A percentile compares a stretch with the other conserved stretches of the same genome.
These are phyloP conservation scores for Saccharomyces kudriavzevii DNA, from an alignment of 805 yeast genomes.

Conservation along the genomic window DNA sequence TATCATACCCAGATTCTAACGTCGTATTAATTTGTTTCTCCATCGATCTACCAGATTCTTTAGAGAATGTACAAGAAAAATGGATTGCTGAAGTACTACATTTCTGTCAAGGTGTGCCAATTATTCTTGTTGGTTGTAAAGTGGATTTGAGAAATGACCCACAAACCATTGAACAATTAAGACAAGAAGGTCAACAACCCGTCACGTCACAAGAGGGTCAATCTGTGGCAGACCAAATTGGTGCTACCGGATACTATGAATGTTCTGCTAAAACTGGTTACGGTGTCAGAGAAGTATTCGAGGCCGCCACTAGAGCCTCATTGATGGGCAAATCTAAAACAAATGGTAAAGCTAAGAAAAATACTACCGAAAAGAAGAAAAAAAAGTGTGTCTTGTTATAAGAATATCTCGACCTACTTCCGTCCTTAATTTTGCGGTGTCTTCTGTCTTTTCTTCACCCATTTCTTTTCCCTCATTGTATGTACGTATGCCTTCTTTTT, in stretches of 20 bases:
- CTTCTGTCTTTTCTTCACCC: background rate
- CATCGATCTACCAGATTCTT: constrained; percentile 82
- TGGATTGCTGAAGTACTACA: constrained; percentile 92
- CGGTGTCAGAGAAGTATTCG: constrained; percentile 89
- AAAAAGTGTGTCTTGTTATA: constrained; percentile 68
- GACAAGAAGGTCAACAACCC: constrained; percentile 71
- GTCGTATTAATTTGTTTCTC: constrained; percentile 89
- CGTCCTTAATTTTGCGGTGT: background rate
- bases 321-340: constrained; percentile 46
- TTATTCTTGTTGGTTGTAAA: constrained; percentile 87
- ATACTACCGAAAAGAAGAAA: constrained; percentile 43
- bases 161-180: constrained; percentile 63
- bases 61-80: constrained; percentile 89
- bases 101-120: constrained; percentile 91
- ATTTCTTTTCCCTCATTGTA: constrained; percentile 1
- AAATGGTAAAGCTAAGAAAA: constrained; percentile 18
- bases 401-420: constrained; percentile 5
- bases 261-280: constrained; percentile 88
- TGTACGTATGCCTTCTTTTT: background rate
- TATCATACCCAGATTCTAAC: constrained; percentile 86
- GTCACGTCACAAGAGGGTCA: constrained; percentile 78
- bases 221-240: constrained; percentile 80
- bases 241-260: constrained; percentile 79
- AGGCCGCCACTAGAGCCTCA: constrained; percentile 87
- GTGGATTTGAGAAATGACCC: constrained; percentile 80